These are phyloP conservation scores for Coniochaeta prunicola DNA, from an alignment of 2,329 filamentous ascomycete genomes.

Conservation along the genomic window DNA sequence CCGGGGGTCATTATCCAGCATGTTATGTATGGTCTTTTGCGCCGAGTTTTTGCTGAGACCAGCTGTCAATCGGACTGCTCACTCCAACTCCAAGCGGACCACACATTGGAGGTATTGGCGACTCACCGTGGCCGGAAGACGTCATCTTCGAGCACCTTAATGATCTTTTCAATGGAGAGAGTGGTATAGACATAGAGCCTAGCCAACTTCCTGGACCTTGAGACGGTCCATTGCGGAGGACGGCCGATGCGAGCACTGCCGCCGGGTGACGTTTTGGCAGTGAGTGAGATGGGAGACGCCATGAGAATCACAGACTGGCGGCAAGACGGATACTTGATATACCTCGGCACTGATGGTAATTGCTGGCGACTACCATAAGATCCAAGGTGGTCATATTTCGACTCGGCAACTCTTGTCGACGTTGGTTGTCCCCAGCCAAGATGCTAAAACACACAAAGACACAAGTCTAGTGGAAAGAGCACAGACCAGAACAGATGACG, in stretches of 20 bases:
- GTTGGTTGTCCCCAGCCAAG: too few species aligned
- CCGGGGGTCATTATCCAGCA: constrained; percentile 51
- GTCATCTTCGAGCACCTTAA: constrained; percentile 37
- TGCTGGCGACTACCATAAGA: too few species aligned
- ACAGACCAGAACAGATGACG: too few species aligned
- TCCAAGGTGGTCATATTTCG: too few species aligned
- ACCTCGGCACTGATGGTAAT: too few species aligned
- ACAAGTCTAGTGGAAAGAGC: too few species aligned
- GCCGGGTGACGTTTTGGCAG: constrained; percentile 7
- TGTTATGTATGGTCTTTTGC: constrained; percentile 48
- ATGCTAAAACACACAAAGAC: background rate
- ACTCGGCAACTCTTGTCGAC: too few species aligned
- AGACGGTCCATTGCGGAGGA: constrained; percentile 48
- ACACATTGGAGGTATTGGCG: background rate
- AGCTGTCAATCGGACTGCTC: constrained; percentile 2
- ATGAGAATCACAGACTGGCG: too few species aligned
- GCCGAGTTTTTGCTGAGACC: constrained; percentile 44
- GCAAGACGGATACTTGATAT: too few species aligned
- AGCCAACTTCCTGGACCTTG: constrained; percentile 44
- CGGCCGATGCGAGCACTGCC: constrained; percentile 33
- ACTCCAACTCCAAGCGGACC: background rate
- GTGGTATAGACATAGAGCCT: constrained; percentile 51
- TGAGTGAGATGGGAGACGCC: constrained; percentile 10
- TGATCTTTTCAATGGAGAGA: constrained; percentile 42
- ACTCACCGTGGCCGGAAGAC: constrained; percentile 38